These are phyloP conservation scores for Candida chilensis DNA, from an alignment of 805 yeast species.

Conservation along the genomic window DNA sequence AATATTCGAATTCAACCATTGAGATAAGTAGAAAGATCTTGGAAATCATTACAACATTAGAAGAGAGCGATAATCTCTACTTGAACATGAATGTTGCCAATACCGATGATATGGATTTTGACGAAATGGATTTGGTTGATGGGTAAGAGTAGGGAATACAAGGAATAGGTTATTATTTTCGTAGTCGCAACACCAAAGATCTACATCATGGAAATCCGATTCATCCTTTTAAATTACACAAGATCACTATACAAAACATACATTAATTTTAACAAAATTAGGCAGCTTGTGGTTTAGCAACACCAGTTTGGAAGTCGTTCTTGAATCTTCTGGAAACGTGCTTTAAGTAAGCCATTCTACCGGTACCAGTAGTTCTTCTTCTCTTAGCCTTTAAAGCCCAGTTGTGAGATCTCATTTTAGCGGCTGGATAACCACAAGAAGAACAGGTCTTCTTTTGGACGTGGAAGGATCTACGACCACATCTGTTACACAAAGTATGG, in stretches of 20 bases:
- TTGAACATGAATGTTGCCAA: slow-evolving; percentile 52
- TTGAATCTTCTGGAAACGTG: slow-evolving; percentile 96
- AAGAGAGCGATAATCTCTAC: slow-evolving; percentile 71
- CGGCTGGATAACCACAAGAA: slow-evolving; percentile 99
- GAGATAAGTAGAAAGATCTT: slow-evolving; percentile 66
- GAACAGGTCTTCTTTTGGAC: slow-evolving; percentile 98
- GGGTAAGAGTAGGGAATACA: neutral
- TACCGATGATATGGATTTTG: slow-evolving; percentile 10
- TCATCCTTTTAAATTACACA: no score
- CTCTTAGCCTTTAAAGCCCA: slow-evolving; percentile 99
- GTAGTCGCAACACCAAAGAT: no score
- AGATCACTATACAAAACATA: no score
- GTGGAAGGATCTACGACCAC: slow-evolving; percentile 99
- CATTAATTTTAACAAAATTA: slow-evolving; percentile 23
- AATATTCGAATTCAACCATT: slow-evolving; percentile 52
- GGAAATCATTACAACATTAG: slow-evolving; percentile 60
- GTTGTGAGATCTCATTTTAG: slow-evolving; percentile 97
- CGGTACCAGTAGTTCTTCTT: slow-evolving; percentile 99
- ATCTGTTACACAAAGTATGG: slow-evolving; percentile 98
- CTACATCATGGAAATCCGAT: no score
- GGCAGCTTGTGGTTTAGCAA: slow-evolving; percentile 58
- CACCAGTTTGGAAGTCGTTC: slow-evolving; percentile 96
- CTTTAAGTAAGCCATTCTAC: slow-evolving; percentile 98
- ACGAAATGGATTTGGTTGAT: slow-evolving; percentile 5
- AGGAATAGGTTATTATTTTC: no score